phyloP scores from a whole-genome alignment of 257 asterid species.

The Phtheirospermum japonicum region DNA sequence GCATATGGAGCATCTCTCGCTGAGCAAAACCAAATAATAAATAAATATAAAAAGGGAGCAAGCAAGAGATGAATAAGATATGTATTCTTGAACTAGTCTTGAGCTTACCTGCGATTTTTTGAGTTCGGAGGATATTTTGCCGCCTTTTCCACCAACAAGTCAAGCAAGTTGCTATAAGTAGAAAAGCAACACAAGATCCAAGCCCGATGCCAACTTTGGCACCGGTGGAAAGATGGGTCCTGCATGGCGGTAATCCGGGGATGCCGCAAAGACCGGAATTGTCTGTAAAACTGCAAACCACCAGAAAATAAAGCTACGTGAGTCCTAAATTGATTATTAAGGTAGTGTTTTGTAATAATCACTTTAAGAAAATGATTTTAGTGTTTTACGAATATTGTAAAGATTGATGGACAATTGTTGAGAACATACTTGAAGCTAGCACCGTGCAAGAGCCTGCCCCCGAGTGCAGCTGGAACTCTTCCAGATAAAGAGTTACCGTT shows the following conservation, averaged over 20 bases:
- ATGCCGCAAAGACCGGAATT: conserved; percentile 95
- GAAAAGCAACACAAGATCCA: conserved; percentile 49
- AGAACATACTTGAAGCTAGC: conserved; percentile 68
- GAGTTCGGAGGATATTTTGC: conserved; percentile 86
- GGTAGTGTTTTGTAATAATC: too few species aligned
- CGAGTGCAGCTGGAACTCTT: conserved; percentile 84
- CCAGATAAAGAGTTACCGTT: conserved; percentile 87
- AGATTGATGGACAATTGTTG: too few species aligned
- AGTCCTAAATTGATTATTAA: too few species aligned
- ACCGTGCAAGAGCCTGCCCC: conserved; percentile 91
- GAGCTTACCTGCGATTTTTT: conserved; percentile 74
- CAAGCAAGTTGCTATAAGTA: conserved; percentile 61
- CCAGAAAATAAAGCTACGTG: not conserved
- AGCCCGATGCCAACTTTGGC: conserved; percentile 73
- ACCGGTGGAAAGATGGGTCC: conserved; percentile 74
- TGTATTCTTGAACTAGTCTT: not conserved
- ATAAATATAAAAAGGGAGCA: too few species aligned
- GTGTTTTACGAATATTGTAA: too few species aligned
- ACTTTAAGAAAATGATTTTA: too few species aligned
- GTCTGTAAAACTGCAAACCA: conserved; percentile 83
- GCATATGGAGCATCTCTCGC: conserved; percentile 99
- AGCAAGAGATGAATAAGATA: too few species aligned
- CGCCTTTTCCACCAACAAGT: conserved; percentile 96
- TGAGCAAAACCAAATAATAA: conserved; percentile 26
- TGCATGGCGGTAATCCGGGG: conserved; percentile 80